phyloP scores from a whole-genome alignment of 2,329 filamentous ascomycete species.

The Talaromyces funiculosus region DNA sequence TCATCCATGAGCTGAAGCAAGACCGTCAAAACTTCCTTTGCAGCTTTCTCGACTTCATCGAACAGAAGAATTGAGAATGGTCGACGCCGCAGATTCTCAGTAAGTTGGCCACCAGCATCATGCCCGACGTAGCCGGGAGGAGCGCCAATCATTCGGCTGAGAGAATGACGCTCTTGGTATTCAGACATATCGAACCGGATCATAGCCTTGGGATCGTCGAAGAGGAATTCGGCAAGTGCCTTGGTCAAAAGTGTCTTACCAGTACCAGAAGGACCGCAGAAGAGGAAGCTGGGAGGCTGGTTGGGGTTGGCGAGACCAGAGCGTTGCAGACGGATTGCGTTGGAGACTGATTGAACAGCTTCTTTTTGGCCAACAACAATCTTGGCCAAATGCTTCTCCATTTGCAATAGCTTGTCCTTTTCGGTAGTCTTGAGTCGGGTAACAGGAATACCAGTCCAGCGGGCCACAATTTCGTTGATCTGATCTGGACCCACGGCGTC shows the following conservation, averaged over 20 bases:
- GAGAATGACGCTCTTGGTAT: conserved; percentile 93
- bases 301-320: conserved; percentile 95
- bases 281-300: conserved; percentile 94
- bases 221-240: conserved; percentile 93
- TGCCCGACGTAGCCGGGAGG: conserved; percentile 96
- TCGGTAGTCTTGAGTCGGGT: conserved; percentile 90
- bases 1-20: conserved; percentile 99
- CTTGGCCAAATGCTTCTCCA: conserved; percentile 81
- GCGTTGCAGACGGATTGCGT: conserved; percentile 89
- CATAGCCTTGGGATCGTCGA: conserved; percentile 96
- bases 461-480: conserved; percentile 96
- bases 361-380: conserved; percentile 91
- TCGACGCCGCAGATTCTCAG: conserved; percentile 84
- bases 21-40: conserved; percentile 94
- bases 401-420: conserved; percentile 96
- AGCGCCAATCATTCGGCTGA: conserved; percentile 96
- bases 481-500: conserved; percentile 94
- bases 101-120: conserved; percentile 91
- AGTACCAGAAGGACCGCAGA: conserved; percentile 96
- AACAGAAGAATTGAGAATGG: conserved; percentile 98
- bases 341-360: conserved; percentile 86
- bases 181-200: conserved; percentile 99
- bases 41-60: conserved; percentile 97
- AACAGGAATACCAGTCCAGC: conserved; percentile 98
- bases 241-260: conserved; percentile 98